A percentile compares a stretch with the other conserved stretches of the same genome.
phyloP scores from a whole-genome alignment of 805 yeast species.

The Debaryomyces maramus region DNA sequence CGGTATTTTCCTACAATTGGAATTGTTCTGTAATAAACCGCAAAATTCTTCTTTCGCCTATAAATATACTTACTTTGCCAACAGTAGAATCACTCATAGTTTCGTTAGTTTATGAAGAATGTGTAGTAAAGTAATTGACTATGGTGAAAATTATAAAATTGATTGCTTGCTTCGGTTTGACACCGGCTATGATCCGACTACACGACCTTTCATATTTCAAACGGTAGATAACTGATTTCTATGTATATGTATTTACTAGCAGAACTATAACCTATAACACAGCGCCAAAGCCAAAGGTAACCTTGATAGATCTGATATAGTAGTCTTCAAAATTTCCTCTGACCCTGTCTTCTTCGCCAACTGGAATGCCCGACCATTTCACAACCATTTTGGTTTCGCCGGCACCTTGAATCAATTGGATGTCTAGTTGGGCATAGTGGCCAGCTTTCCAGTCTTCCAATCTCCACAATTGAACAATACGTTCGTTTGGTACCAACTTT shows the following conservation, averaged over 20 bases:
- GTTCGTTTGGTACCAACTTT: constrained; percentile 56
- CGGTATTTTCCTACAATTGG: background rate
- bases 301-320: constrained; percentile 83
- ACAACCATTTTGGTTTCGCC: constrained; percentile 82
- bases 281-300: constrained; percentile 95
- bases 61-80: constrained; percentile 18
- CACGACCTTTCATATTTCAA: too few relatives aligned
- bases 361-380: constrained; percentile 83
- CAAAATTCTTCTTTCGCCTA: background rate
- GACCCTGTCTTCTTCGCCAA: constrained; percentile 92
- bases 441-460: constrained; percentile 85
- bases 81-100: constrained; percentile 19
- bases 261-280: too few relatives aligned
- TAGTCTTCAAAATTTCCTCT: constrained; percentile 83
- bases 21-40: background rate
- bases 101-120: background rate
- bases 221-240: too few relatives aligned
- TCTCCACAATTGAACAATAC: constrained; percentile 81
- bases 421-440: constrained; percentile 67
- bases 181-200: too few relatives aligned
- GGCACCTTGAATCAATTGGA: constrained; percentile 73
- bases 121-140: too few relatives aligned
- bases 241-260: too few relatives aligned
- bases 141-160: too few relatives aligned
- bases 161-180: too few relatives aligned